Base-by-base conservation (phyloP, 2,329 filamentous ascomycete species). In the Diaporthe vaccinii region DNA sequence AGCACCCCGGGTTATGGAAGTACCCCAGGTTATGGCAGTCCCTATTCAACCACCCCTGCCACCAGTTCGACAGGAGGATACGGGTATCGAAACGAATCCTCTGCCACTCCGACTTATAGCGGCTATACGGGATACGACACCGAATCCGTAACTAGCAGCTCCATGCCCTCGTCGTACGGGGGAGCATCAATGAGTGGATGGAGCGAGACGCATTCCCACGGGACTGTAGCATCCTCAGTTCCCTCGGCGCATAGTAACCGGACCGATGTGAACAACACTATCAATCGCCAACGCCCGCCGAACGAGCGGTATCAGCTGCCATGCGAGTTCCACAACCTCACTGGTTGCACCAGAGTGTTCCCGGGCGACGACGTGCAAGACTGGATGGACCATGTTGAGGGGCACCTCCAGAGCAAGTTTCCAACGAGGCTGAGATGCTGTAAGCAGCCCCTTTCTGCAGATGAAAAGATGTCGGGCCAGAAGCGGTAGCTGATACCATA, bases 311-410 rank as follows among this genome's bases (percentile, higher is more conserved):
- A 72, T 31, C n/a, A n/a, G 36, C 81, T 88, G 31, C 84, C 84
- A 17, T 90, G 88, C 82, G 89, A 90, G 73, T 87, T 89, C 49
- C 75, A 77, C 12, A 79, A 78, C 7, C 82, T 85, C 31, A 59
- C 72, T 1, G 31, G 61, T 4, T 91, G 90, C 77, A 4, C 75
- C 0, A 36, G 74, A 8, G 76, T 44, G 0, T 91, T 90, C 76
- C 49, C 75, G 8, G 77, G 83, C 3, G 79, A 85, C 14, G 81
- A 89, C 0, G 78, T 80, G 31, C 78, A 83, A 0, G 71, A 22
- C 3, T 91, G 89, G 89, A 84, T 89, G 20, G 74, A 82, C 0
- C 90, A 92, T 75, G 84, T 80, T 2, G 36, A 76, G 0, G 79
- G 82, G 1, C 88, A 90, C 76, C 78, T 86, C 12, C 2, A 49